A percentile compares a stretch with the other conserved stretches of the same genome.
Evolutionary conservation across 1,284 basidiomycete genomes (phyloP).

Genomic region (Trametes sp.): DNA sequence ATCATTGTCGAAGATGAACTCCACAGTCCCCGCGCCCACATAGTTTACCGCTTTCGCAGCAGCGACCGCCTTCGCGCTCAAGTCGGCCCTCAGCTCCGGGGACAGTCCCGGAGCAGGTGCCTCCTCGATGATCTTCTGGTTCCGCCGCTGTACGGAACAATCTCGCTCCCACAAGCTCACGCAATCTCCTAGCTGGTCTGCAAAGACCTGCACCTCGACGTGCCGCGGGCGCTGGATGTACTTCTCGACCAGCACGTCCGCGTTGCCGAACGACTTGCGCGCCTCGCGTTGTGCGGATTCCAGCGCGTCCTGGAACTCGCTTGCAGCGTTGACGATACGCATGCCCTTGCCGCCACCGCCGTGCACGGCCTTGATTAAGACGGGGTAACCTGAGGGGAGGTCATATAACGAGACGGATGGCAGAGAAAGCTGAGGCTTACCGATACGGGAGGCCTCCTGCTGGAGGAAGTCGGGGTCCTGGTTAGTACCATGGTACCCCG

Average conservation of each 20-base stretch:
- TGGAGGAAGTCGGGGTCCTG: constrained; percentile 75
- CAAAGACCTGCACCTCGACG: constrained; percentile 92
- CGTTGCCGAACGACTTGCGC: constrained; percentile 86
- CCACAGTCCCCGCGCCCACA: constrained; percentile 91
- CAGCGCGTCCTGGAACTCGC: constrained; percentile 80
- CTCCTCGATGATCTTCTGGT: constrained; percentile 96
- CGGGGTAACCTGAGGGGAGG: constrained; percentile 74
- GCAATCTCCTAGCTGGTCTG: constrained; percentile 77
- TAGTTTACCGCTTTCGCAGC: constrained; percentile 92
- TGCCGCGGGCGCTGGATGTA: constrained; percentile 87
- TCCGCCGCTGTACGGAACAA: constrained; percentile 92
- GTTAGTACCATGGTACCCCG: constrained; percentile 85
- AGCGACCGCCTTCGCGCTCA: constrained; percentile 89
- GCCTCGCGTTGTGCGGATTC: constrained; percentile 89
- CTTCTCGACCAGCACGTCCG: constrained; percentile 86
- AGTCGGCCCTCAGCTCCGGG: constrained; percentile 75
- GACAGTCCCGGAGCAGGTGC: constrained; percentile 92
- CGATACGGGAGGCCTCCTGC: constrained; percentile 77
- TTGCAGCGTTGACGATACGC: constrained; percentile 79
- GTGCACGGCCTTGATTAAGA: constrained; percentile 95
- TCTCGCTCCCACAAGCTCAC: constrained; percentile 94
- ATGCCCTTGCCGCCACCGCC: constrained; percentile 98
- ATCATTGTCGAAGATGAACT: constrained; percentile 94
- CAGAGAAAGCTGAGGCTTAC: constrained; percentile 41
- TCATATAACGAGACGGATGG: background rate